These are phyloP conservation scores for Adansonia gregorii DNA, from an alignment of 441 rosid species.

Conservation along the genomic window DNA sequence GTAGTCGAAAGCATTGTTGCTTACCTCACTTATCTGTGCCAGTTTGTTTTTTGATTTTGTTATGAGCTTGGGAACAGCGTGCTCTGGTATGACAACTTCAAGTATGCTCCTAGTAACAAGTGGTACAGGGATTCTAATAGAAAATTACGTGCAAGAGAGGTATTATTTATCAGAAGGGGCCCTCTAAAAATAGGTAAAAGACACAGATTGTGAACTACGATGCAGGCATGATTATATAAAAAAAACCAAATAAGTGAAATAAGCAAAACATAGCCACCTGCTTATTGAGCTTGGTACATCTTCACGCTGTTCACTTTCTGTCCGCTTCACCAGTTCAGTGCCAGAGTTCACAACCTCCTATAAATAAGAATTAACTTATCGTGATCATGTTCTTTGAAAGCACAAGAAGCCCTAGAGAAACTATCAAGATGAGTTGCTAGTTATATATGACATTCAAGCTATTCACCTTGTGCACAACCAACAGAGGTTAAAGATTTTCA, in stretches of 20 bases:
- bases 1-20: constrained; percentile 19
- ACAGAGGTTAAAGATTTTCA: constrained; percentile 1
- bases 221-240: constrained; percentile 16
- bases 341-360: constrained; percentile 65
- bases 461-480: background rate
- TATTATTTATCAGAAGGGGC: background rate
- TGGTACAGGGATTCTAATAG: constrained; percentile 63
- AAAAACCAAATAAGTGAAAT: background rate
- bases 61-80: constrained; percentile 80
- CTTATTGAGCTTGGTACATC: constrained; percentile 54
- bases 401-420: background rate
- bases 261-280: constrained; percentile 51
- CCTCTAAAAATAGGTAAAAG: constrained; percentile 5
- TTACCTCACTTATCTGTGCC: constrained; percentile 90
- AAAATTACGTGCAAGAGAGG: constrained; percentile 12
- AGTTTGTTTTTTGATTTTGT: constrained; percentile 91
- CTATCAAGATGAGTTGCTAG: too few species aligned
- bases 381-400: constrained; percentile 23
- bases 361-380: constrained; percentile 25
- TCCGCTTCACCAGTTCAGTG: constrained; percentile 49
- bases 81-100: constrained; percentile 88
- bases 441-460: background rate
- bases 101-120: constrained; percentile 91
- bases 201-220: background rate
- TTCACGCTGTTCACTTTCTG: constrained; percentile 69